Evolutionary conservation across 768 basidiomycete genomes (phyloP), one percentile per base, ranked within the genome.

Genomic region (Lactifluus volemus): DNA sequence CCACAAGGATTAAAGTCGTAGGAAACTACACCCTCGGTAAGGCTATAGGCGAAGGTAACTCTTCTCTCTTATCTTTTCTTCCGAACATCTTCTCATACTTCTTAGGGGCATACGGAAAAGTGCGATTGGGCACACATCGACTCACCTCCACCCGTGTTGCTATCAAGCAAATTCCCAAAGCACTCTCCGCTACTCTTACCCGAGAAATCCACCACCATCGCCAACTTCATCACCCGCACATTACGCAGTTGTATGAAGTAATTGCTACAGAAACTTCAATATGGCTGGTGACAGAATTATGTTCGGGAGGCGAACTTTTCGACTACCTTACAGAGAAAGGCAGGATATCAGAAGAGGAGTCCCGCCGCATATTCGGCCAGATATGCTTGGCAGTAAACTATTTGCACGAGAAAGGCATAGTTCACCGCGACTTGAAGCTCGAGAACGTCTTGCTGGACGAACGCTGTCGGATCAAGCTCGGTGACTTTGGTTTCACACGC

Each of bases 141-240:
- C 79, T 98, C 50, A 94, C 95, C 2, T 89, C 88, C 7, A 87
- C 87, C 49, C 84, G 92, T 55, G 95, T 96, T 67, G 96, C 96
- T 58, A 88, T 99, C 77, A 99, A 99, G 76, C 95, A 98, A 74
- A 96, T 98, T 65, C 92, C 96, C 41, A 98, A 98, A 73, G 83
- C 86, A 59, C 84, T 93, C 79, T 92, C 95, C 36, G 82, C 94
- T 6, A 82, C 89, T 17, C 81, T 99, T 44, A 99, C 97, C 30
- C 84, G 96, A 65, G 96, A 99, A 76, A 97, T 99, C 58, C 96
- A 99, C 70, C 97, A 99, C 69, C 96, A 99, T 75, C 89, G 96
- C 53, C 89, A 92, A 52, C 82, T 99, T 12, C 97, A 97, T 71
- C 96, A 98, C 69, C 93, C 93, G 0, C 85, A 97, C 70, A 84